These are phyloP conservation scores for Jasminum sambac DNA, from an alignment of 257 asterid species.

Conservation along the genomic window DNA sequence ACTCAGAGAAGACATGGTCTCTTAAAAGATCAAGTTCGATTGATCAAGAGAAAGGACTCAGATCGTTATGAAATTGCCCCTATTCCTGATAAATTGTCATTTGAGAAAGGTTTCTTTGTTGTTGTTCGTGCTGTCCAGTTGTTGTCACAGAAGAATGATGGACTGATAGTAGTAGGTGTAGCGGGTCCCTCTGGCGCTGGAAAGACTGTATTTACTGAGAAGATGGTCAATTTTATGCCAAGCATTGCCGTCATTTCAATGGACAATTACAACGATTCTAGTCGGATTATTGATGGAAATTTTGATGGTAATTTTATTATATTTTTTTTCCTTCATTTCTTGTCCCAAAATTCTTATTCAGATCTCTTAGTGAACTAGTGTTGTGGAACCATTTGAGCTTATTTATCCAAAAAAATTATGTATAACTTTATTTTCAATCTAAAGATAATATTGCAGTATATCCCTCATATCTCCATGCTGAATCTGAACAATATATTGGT, in stretches of 20 bases:
- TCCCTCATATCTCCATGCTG: neutral
- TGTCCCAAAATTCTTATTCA: neutral
- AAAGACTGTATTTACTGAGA: slow-evolving; percentile 72
- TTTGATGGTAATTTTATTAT: slow-evolving; percentile 61
- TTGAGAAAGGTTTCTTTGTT: slow-evolving; percentile 96
- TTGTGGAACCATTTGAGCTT: neutral
- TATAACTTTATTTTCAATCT: neutral
- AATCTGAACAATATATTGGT: neutral
- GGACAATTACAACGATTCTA: slow-evolving; percentile 97
- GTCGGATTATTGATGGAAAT: slow-evolving; percentile 95
- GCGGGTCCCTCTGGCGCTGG: slow-evolving; percentile 99
- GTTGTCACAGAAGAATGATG: slow-evolving; percentile 84
- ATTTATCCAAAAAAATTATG: neutral
- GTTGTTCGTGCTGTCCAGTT: slow-evolving; percentile 87
- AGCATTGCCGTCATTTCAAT: slow-evolving; percentile 90
- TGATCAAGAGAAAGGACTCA: slow-evolving; percentile 74
- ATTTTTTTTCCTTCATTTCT: slow-evolving; percentile 9
- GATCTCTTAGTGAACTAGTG: neutral
- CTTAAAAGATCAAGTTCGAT: slow-evolving; percentile 86
- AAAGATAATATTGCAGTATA: neutral
- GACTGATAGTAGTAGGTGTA: slow-evolving; percentile 72
- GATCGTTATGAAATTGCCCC: slow-evolving; percentile 74
- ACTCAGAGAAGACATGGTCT: slow-evolving; percentile 68
- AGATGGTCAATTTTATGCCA: slow-evolving; percentile 83
- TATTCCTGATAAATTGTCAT: slow-evolving; percentile 71